Evolutionary conservation across 257 asterid species (phyloP), one percentile per base, ranked within the genome.

Genomic region (Solanum lignicaule): DNA sequence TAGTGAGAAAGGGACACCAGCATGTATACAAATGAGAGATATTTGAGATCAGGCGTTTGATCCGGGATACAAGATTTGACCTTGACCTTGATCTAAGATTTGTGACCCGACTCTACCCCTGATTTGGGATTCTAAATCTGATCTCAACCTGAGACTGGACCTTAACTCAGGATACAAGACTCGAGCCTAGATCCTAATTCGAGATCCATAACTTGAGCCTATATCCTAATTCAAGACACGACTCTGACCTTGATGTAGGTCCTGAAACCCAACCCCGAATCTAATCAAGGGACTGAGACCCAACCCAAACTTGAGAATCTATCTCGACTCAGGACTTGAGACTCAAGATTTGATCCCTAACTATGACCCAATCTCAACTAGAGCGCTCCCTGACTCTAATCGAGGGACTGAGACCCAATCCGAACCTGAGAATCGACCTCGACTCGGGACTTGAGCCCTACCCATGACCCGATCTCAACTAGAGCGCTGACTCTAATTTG

Each of bases 401-500:
- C 23, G 0, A 52, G 62, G 23, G 9, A 52, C 60, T 52, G 23
- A 52, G 62, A 52, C 21, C 60, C 60, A 52, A 52, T 18, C 23
- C 1, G 16, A 52, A 52, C 60, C 23, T 52, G 23, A 52, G 9
- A 52, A 16, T 52, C 62, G 10, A 66, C 36, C 33, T 6, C 18
- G 1, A 68, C 21, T 13, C 21, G 5, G 4, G 9, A 13, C 9
- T 27, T 29, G 35, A 66, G 20, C 16, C 73, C 9, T 27, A 52
- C 21, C 62, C 62, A 52, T 52, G 62, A 52, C 0, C 23, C 9
- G 9, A 2, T 52, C 62, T 52, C 23, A 52, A 16, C 9, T 16
- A 6, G 20, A 66, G 9, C 4, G 0, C 2, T 2, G 10, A 27
- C 20, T 14, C 33, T 27, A 25, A 68, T 1, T 0, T 65, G 32